These are phyloP conservation scores for Microdochium paspali DNA, from an alignment of 2,329 filamentous ascomycete genomes.

Conservation along the genomic window DNA sequence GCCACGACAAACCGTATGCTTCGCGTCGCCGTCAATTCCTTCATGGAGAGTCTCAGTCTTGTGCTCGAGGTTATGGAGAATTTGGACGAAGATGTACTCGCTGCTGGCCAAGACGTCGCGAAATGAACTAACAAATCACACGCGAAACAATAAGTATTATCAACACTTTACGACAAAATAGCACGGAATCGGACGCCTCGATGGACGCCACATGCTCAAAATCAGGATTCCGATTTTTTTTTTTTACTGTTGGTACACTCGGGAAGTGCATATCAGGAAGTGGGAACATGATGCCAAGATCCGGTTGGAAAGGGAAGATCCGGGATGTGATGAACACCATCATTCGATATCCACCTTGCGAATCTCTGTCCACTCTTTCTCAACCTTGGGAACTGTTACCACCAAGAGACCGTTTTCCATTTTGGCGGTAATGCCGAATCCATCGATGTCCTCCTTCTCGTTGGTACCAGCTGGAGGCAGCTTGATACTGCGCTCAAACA, in stretches of 20 bases:
- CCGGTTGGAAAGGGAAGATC: no score
- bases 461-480: slow-evolving; percentile 37
- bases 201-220: no score
- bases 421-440: slow-evolving; percentile 59
- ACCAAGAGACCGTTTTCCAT: slow-evolving; percentile 70
- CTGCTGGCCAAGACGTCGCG: slow-evolving; percentile 14
- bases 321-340: no score
- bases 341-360: slow-evolving; percentile 49
- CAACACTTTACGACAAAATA: no score
- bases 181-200: neutral
- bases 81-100: slow-evolving; percentile 75
- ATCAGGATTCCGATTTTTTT: no score
- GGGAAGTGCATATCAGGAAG: no score
- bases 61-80: slow-evolving; percentile 86
- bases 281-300: no score
- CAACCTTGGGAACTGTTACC: slow-evolving; percentile 67
- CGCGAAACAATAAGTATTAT: no score
- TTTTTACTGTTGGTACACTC: no score
- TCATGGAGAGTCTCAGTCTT: slow-evolving; percentile 82
- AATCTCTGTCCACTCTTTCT: slow-evolving; percentile 56
- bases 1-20: slow-evolving; percentile 96
- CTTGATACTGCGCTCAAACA: slow-evolving; percentile 62
- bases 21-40: slow-evolving; percentile 89
- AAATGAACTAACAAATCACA: neutral
- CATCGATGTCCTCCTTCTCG: slow-evolving; percentile 53